Evolutionary conservation across 2,329 filamentous ascomycete genomes (phyloP), one percentile per base, ranked within the genome.

Genomic region (Pseudopyrenochaeta lycopersici): DNA sequence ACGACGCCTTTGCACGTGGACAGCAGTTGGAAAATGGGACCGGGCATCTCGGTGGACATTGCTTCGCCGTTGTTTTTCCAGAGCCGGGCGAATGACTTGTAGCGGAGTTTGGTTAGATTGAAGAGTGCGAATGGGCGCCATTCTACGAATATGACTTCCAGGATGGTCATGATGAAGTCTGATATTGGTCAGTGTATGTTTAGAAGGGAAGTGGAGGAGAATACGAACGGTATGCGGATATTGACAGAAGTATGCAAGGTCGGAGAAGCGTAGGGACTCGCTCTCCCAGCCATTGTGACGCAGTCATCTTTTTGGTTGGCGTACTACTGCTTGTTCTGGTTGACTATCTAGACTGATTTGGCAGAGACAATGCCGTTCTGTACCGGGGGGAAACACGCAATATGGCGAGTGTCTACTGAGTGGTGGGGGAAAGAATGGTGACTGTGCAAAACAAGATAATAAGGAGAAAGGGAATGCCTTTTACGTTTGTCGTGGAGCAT

Each of bases 11-110:
- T 58, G 52, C 67, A 70, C 17, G 58, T 46, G 2, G 45, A 41
- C 6, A 77, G 60, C 7, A 77, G 68, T 7, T 60, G 47, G 20
- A 59, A 58, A 7, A 67, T 55, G 5, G 64, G 63, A n/a, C 66
- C 69, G 10, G 75, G 68, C 71, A 77, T 75, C 27, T 73, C 68
- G 14, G 55, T 49, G 1, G 75, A 76, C 73, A 77, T 75, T 31
- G 55, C 64, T 48, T 66, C 64, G 54, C 74, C 74, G 38, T 74
- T 71, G 29, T 66, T 46, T 7, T 57, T 71, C 74, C 73, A 76
- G 20, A 76, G 62, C 30, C 73, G 65, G 7, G 71, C 70, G 44
- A 76, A 76, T 42, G 66, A 64, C 50, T 66, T 69, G 50, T 65
- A 65, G 30, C 70, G 72, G 6, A 76, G 56, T 7, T 60, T 54